Base-by-base conservation (phyloP, 108 stramenopile genomes). In the Conticribra guillardii region DNA sequence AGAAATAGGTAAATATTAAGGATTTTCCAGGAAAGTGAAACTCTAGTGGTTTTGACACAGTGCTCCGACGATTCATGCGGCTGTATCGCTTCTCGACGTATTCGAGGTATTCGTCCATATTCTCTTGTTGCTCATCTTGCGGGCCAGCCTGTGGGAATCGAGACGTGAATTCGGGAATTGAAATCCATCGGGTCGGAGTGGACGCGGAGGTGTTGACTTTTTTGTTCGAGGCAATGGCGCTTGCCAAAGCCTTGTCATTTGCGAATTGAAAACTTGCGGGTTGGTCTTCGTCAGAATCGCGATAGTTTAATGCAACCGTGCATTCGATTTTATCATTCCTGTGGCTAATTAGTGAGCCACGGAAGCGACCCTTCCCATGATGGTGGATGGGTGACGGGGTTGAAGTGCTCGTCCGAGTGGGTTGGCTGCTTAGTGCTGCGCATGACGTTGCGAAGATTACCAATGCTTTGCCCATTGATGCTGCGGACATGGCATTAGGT, bases 51-150 rank as follows among this genome's bases (percentile, higher is more conserved):
- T 49, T 65, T 18, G 27, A 28, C 16, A 27, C 46, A 37, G 46
- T 24, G 21, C 21, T 8, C 23, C 32, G 56, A 5, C 51, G 45
- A 48, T 68, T 66, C 53, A 76, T 67, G 0, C 74, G 74, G 14
- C 53, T 68, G 60, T 76, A 76, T 32, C 74, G 52, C 15, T 50
- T 57, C 22, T 76, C 66, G 27, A 76, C 61, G 53, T 49, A 76
- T 32, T 76, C 74, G 51, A 76, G 67, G 34, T 76, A 76, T 56
- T 76, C 74, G 48, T 76, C 74, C 74, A 76, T 75, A 45, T 60
- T 58, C 16, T 44, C 19, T 61, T 76, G 74, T 4, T 56, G 67
- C 21, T 67, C 32, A 22, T 62, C 51, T 2, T 53, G 15, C 1
- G 16, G 34, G 19, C 41, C 15, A 24, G n/a, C 11, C 2, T 45